Evolutionary conservation across 2,329 filamentous ascomycete genomes (phyloP), one percentile per base, ranked within the genome.

Genomic region (Cordyceps cateniannulata): DNA sequence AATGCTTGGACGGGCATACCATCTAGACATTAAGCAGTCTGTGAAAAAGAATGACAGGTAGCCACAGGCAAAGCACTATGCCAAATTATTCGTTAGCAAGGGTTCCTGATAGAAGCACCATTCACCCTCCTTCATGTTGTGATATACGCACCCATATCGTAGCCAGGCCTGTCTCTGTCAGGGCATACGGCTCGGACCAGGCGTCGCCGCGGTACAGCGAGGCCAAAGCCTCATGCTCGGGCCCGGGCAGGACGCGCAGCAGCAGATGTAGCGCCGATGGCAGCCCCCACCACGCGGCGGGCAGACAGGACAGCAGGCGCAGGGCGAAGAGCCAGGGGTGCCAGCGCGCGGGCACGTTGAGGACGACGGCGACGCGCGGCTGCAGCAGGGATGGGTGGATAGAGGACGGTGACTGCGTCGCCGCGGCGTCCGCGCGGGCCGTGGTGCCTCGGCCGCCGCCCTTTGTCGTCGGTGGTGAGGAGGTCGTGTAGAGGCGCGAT

Each of bases 31-130:
- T 68, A 93, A 82, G 73, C 89, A 91, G 75, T 93, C 89, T 61
- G 88, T 90, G 71, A 93, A 93, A 77, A 91, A 90, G 73, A 91
- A 93, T 55, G 88, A 89, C 63, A 92, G 81, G 72, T 91, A 91
- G 59, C 87, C 89, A 22, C 88, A 90, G 62, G 88, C 86, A 69
- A 84, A 85, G 76, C 88, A 91, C 89, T 91, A 68, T 24, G 55
- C 22, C 32, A 52, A 29, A 5, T 40, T 27, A 7, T 25, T 4
- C 35, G 62, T 62, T 47, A 66, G 60, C 57, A 59, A 38, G 52
- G 25, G 9, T 45, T 45, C 10, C 20, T 35, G 25, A 24, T 5
- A 55, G 16, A 18, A 29, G 10, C 32, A 22, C 7, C n/a, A 7
- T 4, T 10, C 7, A n/a, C n/a, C 42, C 3, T 22, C 7, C 18